Evolutionary conservation across 192 early-diverging fungal species (phyloP), one percentile per base, ranked within the genome.

Genomic region (Pilaira anomala): DNA sequence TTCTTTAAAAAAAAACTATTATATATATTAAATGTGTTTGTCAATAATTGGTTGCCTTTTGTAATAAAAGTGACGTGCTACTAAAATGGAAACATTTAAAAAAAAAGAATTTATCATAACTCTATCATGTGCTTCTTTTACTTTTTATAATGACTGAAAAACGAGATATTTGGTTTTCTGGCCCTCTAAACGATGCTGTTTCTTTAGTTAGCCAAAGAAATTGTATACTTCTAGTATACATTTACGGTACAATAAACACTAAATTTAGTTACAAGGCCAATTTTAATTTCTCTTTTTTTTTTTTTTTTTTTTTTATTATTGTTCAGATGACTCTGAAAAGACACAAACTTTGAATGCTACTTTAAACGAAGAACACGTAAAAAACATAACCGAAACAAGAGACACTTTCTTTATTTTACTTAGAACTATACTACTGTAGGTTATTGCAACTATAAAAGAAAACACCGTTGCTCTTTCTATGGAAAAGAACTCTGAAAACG

Each of bases 181-280:
- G 71, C 0, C 48, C 60, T 16, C 40, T 73, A 16, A 12, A 19
- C 24, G 63, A 73, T 1, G 71, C 71, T 14, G 54, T 73, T 18
- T 1, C 41, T 2, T 24, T 44, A 46, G 71, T 73, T 1, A 48
- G 63, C 56, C 18, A 46, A 29, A 67, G 52, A 25, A 57, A 67
- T 36, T 73, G 65, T 25, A 12, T 55, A 13, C 60, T 73, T 18
- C 28, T 73, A 50, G 71, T 73, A 9, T 73, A 62, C 48, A 48
- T 67, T 26, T 45, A 63, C 52, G 71, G 71, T 73, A 57, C 18
- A 19, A 24, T 24, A 45, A 45, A 7, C 0, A 46, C 14, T 19
- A 46, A 19, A 7, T 7, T 6, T 46, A 6, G n/a, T n/a, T n/a
- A 16, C 5, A 36, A 9, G 5, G 7, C 33, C 33, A 36, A 9